Base-by-base conservation (phyloP, 1,284 basidiomycete species). In the Singerocomus inundabilis region DNA sequence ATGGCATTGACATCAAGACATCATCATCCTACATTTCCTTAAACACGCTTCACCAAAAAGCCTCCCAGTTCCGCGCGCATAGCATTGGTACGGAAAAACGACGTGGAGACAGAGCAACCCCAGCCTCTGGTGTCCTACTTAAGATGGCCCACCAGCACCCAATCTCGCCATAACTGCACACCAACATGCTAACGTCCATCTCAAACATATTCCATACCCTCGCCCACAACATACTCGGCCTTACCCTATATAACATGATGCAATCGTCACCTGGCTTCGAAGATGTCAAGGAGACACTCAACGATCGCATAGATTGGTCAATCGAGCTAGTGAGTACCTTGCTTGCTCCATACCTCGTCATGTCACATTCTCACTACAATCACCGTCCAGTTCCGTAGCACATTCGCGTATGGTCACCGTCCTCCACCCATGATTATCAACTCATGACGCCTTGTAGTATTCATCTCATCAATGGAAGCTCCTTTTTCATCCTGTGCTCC, bases 381-480 rank as follows among this genome's bases (percentile, higher is more conserved):
- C 28, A 11, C 8, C 30, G 5, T 32, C 21, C 18, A 67, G 64
- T 62, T 61, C 24, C 64, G 56, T 8, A 67, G 48, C 21, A 61
- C 51, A 18, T 52, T 63, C 38, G 36, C 56, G 64, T 63, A 52
- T 4, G 60, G 5, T 4, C 21, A n/a, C 29, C 2, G 1, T 33
- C 38, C 0, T 16, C 21, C 39, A 29, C 21, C 24, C 12, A 21
- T 12, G 12, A 32, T 16, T 18, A 7, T 15, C 3, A 6, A 30
- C 46, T 56, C 9, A 66, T 3, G 10, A 8, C 37, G n/a, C 7
- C 4, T 25, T 18, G 13, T 29, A 67, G 64, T 21, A 61, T 63
- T 29, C 53, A 59, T 55, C 69, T 56, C 32, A 63, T 2, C 33
- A 54, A 35, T 1, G 41, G 46, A 3, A 31, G 36, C 16, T 33